Conservation (phyloP, 2,329 filamentous ascomycete genomes). For the Aureobasidium musti region DNA sequence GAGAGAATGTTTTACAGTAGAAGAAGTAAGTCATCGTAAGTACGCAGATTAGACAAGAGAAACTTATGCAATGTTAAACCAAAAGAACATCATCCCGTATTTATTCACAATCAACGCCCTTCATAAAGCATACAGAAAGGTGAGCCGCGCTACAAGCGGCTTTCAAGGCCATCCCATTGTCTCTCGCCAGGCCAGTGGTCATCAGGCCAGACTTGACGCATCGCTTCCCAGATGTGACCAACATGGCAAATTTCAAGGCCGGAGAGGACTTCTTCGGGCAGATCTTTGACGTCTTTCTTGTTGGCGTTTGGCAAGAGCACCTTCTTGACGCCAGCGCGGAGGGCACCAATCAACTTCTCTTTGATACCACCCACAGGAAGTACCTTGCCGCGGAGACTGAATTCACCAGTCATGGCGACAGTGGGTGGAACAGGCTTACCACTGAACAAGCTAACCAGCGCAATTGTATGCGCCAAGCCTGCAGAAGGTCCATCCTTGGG, state of each 20-base stretch:
- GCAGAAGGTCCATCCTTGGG: conserved; percentile 87
- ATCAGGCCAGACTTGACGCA: conserved; percentile 89
- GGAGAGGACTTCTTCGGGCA: conserved; percentile 84
- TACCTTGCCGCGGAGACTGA: conserved; percentile 81
- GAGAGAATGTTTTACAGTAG: neutral
- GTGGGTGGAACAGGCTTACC: conserved; percentile 84
- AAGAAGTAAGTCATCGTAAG: neutral
- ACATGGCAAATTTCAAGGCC: conserved; percentile 89
- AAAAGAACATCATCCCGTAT: neutral
- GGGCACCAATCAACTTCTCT: conserved; percentile 94
- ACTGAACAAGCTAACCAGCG: conserved; percentile 85
- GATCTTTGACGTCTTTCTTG: conserved; percentile 85
- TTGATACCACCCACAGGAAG: conserved; percentile 97
- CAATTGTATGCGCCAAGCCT: conserved; percentile 91
- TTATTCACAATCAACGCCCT: neutral
- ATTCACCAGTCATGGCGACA: conserved; percentile 87
- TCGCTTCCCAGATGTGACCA: conserved; percentile 89
- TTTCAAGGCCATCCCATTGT: conserved; percentile 70
- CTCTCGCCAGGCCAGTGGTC: conserved; percentile 77
- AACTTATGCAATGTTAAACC: neutral
- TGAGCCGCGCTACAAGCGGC: conserved; percentile 61
- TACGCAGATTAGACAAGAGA: neutral
- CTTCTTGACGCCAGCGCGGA: conserved; percentile 90
- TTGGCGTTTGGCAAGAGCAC: conserved; percentile 87
- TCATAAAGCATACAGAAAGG: neutral